These are phyloP conservation scores for Pestalotiopsis sp. DNA, from an alignment of 2,329 filamentous ascomycete species.

Conservation along the genomic window DNA sequence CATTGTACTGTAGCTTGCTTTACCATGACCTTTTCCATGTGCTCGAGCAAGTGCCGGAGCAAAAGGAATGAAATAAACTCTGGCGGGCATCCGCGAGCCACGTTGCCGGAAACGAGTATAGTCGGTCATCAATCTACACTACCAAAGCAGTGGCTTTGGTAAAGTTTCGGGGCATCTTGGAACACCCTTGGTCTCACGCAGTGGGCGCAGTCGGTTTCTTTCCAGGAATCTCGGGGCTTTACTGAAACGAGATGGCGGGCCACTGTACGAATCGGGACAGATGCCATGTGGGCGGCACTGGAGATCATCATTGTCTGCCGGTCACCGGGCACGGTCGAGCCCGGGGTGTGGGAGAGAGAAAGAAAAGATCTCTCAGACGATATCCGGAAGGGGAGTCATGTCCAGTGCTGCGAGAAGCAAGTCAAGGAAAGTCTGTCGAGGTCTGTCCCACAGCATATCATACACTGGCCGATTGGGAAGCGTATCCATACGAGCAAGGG, in stretches of 20 bases:
- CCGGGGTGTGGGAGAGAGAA: not conserved
- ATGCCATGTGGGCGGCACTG: not conserved
- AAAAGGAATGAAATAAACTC: not conserved
- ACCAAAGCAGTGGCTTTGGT: not conserved
- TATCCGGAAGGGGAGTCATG: not conserved
- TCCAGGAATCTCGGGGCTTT: not conserved
- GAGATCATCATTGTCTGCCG: not conserved
- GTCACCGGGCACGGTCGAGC: not conserved
- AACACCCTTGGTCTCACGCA: not conserved
- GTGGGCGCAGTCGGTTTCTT: not conserved
- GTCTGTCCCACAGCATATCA: not conserved
- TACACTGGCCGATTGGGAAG: not conserved
- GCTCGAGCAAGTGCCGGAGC: not conserved
- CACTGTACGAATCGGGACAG: not conserved
- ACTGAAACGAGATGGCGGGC: constrained; percentile 4
- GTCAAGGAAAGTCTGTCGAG: not conserved
- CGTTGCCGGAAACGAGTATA: not conserved
- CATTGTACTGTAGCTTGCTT: not conserved
- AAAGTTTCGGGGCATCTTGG: not conserved
- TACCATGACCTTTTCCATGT: not conserved
- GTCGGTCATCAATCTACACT: not conserved
- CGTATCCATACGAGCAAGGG: not conserved
- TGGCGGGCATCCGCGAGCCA: not conserved
- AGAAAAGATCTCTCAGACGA: not conserved
- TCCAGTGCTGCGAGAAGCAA: not conserved